Evolutionary conservation across 805 yeast genomes (phyloP), one percentile per base, ranked within the genome.

Genomic region (fission yeast (Schizosaccharomyces pombe)): DNA sequence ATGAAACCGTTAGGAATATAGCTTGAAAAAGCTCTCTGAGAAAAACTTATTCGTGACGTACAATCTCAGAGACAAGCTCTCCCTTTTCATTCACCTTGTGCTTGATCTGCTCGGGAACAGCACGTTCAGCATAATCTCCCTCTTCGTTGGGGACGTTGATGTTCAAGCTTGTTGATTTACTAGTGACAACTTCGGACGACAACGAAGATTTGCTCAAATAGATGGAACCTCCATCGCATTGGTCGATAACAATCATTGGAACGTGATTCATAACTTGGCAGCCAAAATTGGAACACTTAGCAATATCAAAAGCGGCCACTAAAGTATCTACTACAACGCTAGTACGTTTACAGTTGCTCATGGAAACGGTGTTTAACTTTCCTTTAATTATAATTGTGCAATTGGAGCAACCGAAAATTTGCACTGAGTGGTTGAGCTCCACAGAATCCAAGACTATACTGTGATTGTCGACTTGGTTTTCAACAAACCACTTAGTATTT

Each of bases 31-130:
- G n/a, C n/a, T n/a, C n/a, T n/a, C n/a, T n/a, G n/a, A n/a, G n/a
- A n/a, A n/a, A n/a, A n/a, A n/a, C 26, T 49, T 49, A 49, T n/a
- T 49, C 79, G 67, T 84, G 94, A 65, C 82, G 91, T 52, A 85
- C 94, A 59, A 86, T 80, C 49, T 75, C 72, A 60, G 84, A 77
- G 33, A 73, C 71, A 57, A 87, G 67, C 62, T 75, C 75, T 30
- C 89, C 91, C 26, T 53, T 34, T 55, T 65, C 63, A 49, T 68
- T 65, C 58, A 84, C 70, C 16, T 75, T 71, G 67, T 85, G 95
- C 63, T 77, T 76, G 67, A 91, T 75, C 70, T 91, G 98, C 68
- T 91, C 99, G 6, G 97, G 95, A 47, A 83, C 76, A 6, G 95
- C 79, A 55, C 78, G 69, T 67, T 91, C 99, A 55, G 72, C 75